These are phyloP conservation scores for Cucumis hystrix DNA, from an alignment of 306 rosid genomes.

Conservation along the genomic window DNA sequence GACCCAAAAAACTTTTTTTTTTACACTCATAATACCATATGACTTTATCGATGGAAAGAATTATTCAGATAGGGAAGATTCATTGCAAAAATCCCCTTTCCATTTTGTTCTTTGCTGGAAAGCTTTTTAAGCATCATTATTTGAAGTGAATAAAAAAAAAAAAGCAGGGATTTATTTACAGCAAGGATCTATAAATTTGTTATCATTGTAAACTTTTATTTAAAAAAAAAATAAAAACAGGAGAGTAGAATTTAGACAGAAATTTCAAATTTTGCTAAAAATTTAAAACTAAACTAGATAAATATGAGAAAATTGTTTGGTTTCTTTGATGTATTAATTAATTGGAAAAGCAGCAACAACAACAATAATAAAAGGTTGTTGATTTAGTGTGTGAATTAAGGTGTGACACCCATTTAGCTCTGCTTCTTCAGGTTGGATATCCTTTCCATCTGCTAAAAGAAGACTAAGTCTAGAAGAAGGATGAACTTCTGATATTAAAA, in stretches of 20 bases:
- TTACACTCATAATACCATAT: not conserved
- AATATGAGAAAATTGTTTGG: too few relatives aligned
- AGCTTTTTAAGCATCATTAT: not conserved
- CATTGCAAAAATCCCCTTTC: conserved; percentile 1
- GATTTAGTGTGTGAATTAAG: not conserved
- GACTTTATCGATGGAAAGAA: not conserved
- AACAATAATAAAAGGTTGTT: not conserved
- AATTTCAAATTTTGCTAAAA: not conserved
- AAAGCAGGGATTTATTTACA: not conserved
- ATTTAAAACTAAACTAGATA: not conserved
- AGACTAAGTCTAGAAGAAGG: not conserved
- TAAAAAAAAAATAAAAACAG: not conserved
- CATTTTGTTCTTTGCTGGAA: not conserved
- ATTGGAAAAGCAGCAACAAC: not conserved
- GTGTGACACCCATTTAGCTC: not conserved
- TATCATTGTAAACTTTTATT: not conserved
- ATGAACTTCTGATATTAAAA: not conserved
- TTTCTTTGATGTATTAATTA: too few relatives aligned
- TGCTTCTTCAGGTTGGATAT: not conserved
- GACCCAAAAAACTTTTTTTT: not conserved
- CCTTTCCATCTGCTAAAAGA: not conserved
- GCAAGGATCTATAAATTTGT: not conserved
- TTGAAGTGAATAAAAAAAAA: not conserved
- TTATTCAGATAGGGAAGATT: not conserved
- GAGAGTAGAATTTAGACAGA: not conserved